Percentiles rank a stretch among this genome's conserved stretches.
These are phyloP conservation scores for Globisporangium alternatum DNA, from an alignment of 352 stramenopile genomes.

Conservation along the genomic window DNA sequence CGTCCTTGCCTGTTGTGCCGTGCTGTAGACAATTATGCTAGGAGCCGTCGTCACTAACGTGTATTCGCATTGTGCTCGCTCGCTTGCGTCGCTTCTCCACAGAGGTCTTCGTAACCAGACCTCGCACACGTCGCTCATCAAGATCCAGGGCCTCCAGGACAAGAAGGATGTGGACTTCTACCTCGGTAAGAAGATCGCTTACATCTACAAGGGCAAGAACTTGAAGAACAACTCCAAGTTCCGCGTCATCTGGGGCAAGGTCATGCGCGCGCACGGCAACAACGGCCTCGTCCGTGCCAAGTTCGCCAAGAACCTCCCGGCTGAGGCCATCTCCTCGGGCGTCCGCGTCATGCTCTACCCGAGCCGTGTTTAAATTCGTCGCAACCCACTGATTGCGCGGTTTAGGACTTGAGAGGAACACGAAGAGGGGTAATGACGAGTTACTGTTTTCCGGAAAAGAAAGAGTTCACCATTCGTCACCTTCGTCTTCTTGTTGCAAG, in stretches of 20 bases:
- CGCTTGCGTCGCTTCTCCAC: background rate
- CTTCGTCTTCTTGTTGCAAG: background rate
- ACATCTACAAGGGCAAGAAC: constrained; percentile 99
- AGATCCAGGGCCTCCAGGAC: constrained; percentile 98
- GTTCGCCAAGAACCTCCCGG: constrained; percentile 98
- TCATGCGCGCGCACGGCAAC: constrained; percentile 96
- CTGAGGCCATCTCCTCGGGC: constrained; percentile 94
- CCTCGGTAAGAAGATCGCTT: constrained; percentile 99
- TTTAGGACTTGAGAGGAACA: constrained; percentile 31
- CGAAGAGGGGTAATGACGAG: constrained; percentile 42
- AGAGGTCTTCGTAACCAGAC: constrained; percentile 96
- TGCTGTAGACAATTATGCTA: background rate
- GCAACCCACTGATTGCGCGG: constrained; percentile 16
- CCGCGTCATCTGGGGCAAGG: constrained; percentile 99
- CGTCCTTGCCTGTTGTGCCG: constrained; percentile 1
- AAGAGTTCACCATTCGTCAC: constrained; percentile 5
- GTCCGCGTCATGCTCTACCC: constrained; percentile 99
- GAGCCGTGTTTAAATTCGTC: constrained; percentile 91
- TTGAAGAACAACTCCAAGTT: constrained; percentile 97
- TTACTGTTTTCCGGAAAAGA: constrained; percentile 16
- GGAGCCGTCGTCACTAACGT: background rate
- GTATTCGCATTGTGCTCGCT: background rate
- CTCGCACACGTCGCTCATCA: constrained; percentile 98
- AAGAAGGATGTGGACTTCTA: constrained; percentile 99
- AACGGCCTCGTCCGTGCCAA: constrained; percentile 98